These are phyloP conservation scores for Microbotryum silenes-acaulis DNA, from an alignment of 1,284 basidiomycete genomes.

Conservation along the genomic window DNA sequence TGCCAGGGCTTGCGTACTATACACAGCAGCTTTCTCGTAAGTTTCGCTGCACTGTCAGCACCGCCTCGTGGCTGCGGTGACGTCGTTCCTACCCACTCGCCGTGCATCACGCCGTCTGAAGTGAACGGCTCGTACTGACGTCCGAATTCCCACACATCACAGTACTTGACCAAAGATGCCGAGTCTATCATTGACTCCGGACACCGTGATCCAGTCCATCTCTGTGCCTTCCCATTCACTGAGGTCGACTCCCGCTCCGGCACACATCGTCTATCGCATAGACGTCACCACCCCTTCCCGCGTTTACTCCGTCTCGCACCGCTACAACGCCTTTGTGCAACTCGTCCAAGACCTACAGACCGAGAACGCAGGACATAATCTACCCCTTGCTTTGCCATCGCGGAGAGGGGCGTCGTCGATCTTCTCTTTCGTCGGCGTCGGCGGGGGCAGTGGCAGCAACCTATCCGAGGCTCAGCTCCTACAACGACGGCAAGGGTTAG, in stretches of 20 bases:
- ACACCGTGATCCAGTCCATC: slow-evolving; percentile 36
- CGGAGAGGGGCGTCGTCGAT: slow-evolving; percentile 15
- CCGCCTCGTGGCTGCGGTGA: too few species aligned
- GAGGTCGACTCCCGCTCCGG: slow-evolving; percentile 49
- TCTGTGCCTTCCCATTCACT: slow-evolving; percentile 36
- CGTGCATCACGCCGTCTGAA: too few species aligned
- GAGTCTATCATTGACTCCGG: neutral
- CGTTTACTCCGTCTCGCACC: slow-evolving; percentile 84
- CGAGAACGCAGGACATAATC: slow-evolving; percentile 39
- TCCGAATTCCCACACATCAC: neutral
- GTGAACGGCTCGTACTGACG: too few species aligned
- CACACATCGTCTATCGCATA: slow-evolving; percentile 72
- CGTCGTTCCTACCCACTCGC: too few species aligned
- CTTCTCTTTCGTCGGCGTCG: slow-evolving; percentile 6
- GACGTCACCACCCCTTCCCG: slow-evolving; percentile 71
- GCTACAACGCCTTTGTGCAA: slow-evolving; percentile 87
- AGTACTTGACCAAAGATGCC: neutral
- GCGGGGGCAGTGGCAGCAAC: slow-evolving; percentile 41
- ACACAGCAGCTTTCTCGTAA: too few species aligned
- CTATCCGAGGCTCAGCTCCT: slow-evolving; percentile 46
- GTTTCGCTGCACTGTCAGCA: too few species aligned
- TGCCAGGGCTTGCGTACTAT: too few species aligned
- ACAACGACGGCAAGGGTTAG: slow-evolving; percentile 65
- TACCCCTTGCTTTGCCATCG: slow-evolving; percentile 13
- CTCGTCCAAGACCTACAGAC: slow-evolving; percentile 53